These are phyloP conservation scores for Xylaria acuta DNA, from an alignment of 495 filamentous ascomycete species.

Conservation along the genomic window DNA sequence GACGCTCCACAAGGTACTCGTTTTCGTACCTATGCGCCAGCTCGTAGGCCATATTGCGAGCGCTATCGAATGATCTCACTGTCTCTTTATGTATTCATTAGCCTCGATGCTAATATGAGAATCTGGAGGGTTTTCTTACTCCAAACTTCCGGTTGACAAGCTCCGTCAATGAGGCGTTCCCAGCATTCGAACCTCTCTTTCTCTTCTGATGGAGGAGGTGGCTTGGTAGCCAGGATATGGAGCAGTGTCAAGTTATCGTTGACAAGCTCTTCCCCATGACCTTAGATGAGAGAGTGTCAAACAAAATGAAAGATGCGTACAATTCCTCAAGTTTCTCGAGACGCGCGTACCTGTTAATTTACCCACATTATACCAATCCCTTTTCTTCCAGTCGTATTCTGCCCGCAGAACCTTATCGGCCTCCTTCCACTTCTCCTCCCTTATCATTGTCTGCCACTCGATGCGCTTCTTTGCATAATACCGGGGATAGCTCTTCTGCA, in stretches of 20 bases:
- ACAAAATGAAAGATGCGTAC: not conserved
- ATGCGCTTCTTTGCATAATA: constrained; percentile 1
- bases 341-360: not conserved
- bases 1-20: not conserved
- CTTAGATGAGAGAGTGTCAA: not conserved
- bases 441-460: constrained; percentile 1
- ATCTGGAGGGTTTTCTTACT: not conserved
- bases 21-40: not conserved
- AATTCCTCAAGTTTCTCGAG: not conserved
- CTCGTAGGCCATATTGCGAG: not conserved
- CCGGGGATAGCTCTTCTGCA: not conserved
- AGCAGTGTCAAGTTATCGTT: constrained; percentile 2
- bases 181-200: not conserved
- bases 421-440: not conserved
- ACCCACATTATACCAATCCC: not conserved
- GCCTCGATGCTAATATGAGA: too few species aligned
- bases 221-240: not conserved
- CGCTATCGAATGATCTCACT: not conserved
- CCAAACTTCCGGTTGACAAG: not conserved
- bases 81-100: not conserved
- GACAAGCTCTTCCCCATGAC: not conserved
- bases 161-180: not conserved
- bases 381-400: not conserved
- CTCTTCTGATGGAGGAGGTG: not conserved
- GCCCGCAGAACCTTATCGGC: not conserved